phyloP scores from a whole-genome alignment of 176 grass and related monocot genomes.

The Musa itinerans region DNA sequence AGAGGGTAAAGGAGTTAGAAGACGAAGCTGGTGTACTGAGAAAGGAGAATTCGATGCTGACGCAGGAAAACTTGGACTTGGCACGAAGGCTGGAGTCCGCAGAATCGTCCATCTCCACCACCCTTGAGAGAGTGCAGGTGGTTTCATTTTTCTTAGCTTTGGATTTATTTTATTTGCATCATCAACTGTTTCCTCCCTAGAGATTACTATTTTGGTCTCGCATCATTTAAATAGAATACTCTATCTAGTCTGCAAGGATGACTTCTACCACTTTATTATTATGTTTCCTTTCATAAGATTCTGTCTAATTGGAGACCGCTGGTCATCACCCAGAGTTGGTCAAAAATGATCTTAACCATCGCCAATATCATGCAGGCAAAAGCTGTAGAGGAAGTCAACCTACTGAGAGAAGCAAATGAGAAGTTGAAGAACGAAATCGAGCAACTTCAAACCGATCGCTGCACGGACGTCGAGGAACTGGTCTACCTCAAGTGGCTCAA shows the following conservation, averaged over 20 bases:
- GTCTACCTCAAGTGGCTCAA: constrained; percentile 40
- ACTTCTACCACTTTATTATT: too few species aligned
- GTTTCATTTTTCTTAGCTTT: neutral
- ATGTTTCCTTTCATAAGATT: too few species aligned
- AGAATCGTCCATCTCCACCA: constrained; percentile 17
- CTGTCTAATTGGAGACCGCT: too few species aligned
- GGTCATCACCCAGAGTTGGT: too few species aligned
- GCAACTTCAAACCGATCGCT: constrained; percentile 12
- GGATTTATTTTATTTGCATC: too few species aligned
- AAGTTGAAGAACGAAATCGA: constrained; percentile 23
- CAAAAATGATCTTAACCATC: neutral
- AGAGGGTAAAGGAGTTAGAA: constrained; percentile 29
- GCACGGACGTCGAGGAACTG: constrained; percentile 27
- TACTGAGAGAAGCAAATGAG: constrained; percentile 28
- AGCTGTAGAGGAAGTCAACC: constrained; percentile 21
- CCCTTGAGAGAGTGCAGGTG: constrained; percentile 33
- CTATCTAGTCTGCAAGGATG: too few species aligned
- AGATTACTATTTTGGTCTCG: too few species aligned
- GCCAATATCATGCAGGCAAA: neutral
- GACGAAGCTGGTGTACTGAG: constrained; percentile 43
- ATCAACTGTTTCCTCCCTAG: too few species aligned
- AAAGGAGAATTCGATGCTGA: constrained; percentile 41
- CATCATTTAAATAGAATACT: too few species aligned
- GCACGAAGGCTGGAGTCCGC: constrained; percentile 39
- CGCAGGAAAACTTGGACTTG: constrained; percentile 57